phyloP scores from a whole-genome alignment of 2,329 filamentous ascomycete species.

The Colletotrichum agaves region DNA sequence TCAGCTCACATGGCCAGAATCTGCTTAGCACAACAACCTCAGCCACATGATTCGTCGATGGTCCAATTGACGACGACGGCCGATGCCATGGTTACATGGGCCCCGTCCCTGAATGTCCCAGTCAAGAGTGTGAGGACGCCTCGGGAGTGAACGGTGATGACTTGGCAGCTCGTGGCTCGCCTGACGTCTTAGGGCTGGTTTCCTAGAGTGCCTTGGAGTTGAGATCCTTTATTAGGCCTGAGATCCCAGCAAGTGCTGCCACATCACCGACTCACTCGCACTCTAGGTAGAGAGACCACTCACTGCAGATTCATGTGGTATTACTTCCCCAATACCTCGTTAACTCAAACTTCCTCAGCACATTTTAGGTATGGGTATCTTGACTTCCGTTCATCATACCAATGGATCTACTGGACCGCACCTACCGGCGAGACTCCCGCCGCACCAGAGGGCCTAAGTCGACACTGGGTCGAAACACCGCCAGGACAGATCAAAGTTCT shows the following conservation, averaged over 20 bases:
- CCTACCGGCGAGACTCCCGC: constrained; percentile 41
- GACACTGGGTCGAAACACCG: constrained; percentile 56
- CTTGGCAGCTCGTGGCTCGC: constrained; percentile 23
- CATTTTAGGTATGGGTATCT: constrained; percentile 27
- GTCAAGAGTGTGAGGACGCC: constrained; percentile 31
- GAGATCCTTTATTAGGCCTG: neutral
- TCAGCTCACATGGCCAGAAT: constrained; percentile 14
- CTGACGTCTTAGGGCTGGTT: neutral
- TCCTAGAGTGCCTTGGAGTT: neutral
- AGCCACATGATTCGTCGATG: constrained; percentile 2
- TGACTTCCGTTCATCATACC: constrained; percentile 47
- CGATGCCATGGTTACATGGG: constrained; percentile 7
- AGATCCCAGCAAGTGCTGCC: neutral
- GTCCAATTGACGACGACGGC: constrained; percentile 24
- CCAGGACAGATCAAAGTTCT: constrained; percentile 62
- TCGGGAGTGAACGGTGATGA: constrained; percentile 9
- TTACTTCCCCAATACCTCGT: neutral
- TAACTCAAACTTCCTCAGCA: neutral
- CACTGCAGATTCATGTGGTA: neutral
- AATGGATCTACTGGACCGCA: constrained; percentile 46
- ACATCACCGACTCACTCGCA: no score
- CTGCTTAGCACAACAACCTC: neutral
- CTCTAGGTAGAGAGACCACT: neutral
- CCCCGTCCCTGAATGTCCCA: constrained; percentile 26
- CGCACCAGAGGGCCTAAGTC: constrained; percentile 54